A percentile compares a stretch with the other conserved stretches of the same genome.
These are phyloP conservation scores for Arthrobotrys musiformis DNA, from an alignment of 2,329 filamentous ascomycete genomes.

Conservation along the genomic window DNA sequence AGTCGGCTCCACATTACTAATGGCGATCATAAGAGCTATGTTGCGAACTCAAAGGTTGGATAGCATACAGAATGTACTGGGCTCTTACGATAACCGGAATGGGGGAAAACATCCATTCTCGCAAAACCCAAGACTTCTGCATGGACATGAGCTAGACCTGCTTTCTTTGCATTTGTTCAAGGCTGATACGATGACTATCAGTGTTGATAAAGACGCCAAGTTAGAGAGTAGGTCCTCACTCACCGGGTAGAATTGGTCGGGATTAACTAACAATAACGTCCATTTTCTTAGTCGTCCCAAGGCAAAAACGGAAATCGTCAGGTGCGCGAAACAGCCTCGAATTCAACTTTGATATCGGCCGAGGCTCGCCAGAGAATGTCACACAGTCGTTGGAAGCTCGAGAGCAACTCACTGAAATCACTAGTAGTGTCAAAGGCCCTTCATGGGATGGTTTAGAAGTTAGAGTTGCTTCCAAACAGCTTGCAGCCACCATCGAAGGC, in stretches of 20 bases:
- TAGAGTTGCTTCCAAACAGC: slow-evolving; percentile 5
- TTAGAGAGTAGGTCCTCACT: slow-evolving; percentile 1
- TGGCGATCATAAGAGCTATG: slow-evolving; percentile 55
- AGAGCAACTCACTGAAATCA: slow-evolving; percentile 12
- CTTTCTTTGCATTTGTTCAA: slow-evolving; percentile 39
- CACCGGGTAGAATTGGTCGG: not conserved
- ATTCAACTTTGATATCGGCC: not conserved
- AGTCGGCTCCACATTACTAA: slow-evolving; percentile 48
- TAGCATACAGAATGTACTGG: slow-evolving; percentile 23
- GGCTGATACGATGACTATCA: slow-evolving; percentile 17
- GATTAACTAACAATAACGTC: not conserved
- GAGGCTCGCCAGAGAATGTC: not conserved
- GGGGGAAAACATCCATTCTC: slow-evolving; percentile 6
- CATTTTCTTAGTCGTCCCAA: not conserved
- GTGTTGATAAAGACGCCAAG: not conserved
- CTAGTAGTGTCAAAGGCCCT: slow-evolving; percentile 5
- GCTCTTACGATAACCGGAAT: not conserved
- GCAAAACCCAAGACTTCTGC: slow-evolving; percentile 26
- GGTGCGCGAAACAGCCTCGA: not conserved
- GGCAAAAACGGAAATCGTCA: not conserved
- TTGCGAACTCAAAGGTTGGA: slow-evolving; percentile 49
- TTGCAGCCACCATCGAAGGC: slow-evolving; percentile 28
- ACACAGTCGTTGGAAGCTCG: slow-evolving; percentile 24
- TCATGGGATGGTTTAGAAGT: slow-evolving; percentile 35
- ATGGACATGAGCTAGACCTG: slow-evolving; percentile 41